Conservation (phyloP, 305 asterid genomes). For the Solanum hybrid region DNA sequence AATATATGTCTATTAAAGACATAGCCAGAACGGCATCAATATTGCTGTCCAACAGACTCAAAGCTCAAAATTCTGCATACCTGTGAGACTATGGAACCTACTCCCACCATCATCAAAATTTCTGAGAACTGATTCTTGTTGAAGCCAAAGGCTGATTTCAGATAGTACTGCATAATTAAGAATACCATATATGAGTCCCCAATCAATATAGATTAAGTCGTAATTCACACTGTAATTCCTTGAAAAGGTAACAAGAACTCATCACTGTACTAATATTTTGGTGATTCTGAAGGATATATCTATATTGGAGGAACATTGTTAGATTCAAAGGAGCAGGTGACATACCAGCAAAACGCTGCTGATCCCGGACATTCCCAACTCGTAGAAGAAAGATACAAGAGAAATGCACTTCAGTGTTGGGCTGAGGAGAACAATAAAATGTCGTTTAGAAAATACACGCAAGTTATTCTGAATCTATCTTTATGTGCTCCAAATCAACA, state of each 20-base stretch:
- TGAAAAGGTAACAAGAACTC: neutral
- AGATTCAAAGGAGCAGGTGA: neutral
- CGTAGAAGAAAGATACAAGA: conserved; percentile 77
- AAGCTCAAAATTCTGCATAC: conserved; percentile 24
- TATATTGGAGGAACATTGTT: neutral
- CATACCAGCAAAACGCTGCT: conserved; percentile 67
- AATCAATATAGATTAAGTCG: neutral
- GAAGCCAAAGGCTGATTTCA: conserved; percentile 81
- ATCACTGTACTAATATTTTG: neutral
- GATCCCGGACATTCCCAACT: conserved; percentile 88
- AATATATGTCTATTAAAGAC: neutral
- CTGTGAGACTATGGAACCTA: conserved; percentile 92
- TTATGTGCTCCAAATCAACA: neutral
- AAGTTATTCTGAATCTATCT: neutral
- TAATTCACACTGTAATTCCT: neutral
- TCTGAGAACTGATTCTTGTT: conserved; percentile 83
- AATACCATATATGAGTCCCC: neutral
- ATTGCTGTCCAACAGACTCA: neutral
- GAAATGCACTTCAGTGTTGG: conserved; percentile 60
- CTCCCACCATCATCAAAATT: conserved; percentile 77
- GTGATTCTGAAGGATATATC: neutral
- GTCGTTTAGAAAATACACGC: conserved; percentile 6
- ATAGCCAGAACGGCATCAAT: neutral
- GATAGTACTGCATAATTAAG: conserved; percentile 57
- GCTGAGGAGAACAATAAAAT: conserved; percentile 28